Evolutionary conservation across 1,284 basidiomycete genomes (phyloP).

Genomic region (Ustilago sp.): DNA sequence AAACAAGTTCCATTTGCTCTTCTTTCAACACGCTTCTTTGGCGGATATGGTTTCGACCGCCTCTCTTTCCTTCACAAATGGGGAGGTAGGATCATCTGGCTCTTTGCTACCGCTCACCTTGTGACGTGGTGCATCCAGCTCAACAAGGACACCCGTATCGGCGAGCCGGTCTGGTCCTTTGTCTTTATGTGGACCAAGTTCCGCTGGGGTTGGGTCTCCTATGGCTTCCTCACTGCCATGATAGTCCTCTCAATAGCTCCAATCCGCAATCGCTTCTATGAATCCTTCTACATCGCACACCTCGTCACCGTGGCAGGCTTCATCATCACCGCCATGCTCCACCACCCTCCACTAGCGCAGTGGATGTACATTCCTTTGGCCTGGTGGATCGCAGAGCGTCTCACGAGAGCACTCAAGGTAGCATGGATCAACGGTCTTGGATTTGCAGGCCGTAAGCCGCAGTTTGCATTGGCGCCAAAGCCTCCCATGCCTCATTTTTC

Average conservation of each 20-base stretch:
- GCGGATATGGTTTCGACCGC: constrained; percentile 82
- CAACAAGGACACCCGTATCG: constrained; percentile 72
- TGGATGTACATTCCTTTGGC: constrained; percentile 67
- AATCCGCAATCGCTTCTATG: constrained; percentile 79
- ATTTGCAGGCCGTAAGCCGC: constrained; percentile 61
- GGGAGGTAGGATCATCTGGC: constrained; percentile 80
- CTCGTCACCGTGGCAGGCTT: constrained; percentile 71
- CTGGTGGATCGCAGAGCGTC: constrained; percentile 74
- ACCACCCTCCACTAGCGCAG: constrained; percentile 74
- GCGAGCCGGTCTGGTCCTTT: constrained; percentile 74
- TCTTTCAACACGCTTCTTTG: constrained; percentile 78
- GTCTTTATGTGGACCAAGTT: constrained; percentile 80
- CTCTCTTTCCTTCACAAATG: constrained; percentile 79
- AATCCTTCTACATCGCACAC: constrained; percentile 81
- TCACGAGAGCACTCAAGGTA: constrained; percentile 76
- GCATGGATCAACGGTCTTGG: constrained; percentile 76
- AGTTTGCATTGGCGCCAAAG: constrained; percentile 48
- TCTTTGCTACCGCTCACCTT: constrained; percentile 78
- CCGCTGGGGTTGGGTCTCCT: constrained; percentile 80
- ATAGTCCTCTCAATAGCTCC: constrained; percentile 77
- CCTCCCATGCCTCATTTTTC: constrained; percentile 22
- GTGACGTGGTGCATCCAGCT: constrained; percentile 82
- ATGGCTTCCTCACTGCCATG: constrained; percentile 78
- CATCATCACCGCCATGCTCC: constrained; percentile 64
- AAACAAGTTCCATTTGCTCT: constrained; percentile 85